Percentiles rank a stretch among this genome's conserved stretches.
phyloP scores from a whole-genome alignment of 129 eudicot species.

The Chrysanthemum seticuspe region DNA sequence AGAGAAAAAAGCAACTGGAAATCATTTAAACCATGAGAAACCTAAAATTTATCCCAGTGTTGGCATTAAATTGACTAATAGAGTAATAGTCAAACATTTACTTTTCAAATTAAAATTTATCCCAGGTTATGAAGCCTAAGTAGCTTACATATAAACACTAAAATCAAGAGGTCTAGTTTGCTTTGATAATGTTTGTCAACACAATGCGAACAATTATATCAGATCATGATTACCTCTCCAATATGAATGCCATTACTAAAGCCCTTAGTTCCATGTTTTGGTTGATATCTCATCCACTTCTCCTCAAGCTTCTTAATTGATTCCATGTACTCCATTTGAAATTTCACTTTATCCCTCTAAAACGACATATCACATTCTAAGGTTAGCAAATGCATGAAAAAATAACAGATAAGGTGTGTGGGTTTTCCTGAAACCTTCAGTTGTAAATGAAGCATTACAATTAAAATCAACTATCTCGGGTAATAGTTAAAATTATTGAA shows the following conservation, averaged over 20 bases:
- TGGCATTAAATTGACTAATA: too few species aligned
- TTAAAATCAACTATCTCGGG: constrained; percentile 8
- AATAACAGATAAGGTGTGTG: constrained; percentile 1
- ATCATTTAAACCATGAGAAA: constrained; percentile 59
- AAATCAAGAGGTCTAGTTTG: neutral
- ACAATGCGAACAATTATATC: constrained; percentile 7
- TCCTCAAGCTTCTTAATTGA: constrained; percentile 96
- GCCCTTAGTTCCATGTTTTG: constrained; percentile 60
- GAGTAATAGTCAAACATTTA: too few species aligned
- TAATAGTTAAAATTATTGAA: neutral
- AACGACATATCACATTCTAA: constrained; percentile 18
- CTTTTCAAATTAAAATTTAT: too few species aligned
- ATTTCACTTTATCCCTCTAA: constrained; percentile 89
- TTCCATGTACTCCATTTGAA: constrained; percentile 98
- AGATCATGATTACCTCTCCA: constrained; percentile 51
- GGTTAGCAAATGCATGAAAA: constrained; percentile 15
- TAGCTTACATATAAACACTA: too few species aligned
- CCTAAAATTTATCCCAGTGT: constrained; percentile 30
- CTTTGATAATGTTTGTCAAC: neutral
- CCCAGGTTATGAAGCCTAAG: too few species aligned
- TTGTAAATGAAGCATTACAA: constrained; percentile 4
- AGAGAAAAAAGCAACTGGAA: constrained; percentile 56
- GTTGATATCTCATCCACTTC: constrained; percentile 78
- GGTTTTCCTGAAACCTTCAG: constrained; percentile 7
- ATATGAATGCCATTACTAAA: constrained; percentile 34